Conservation (phyloP, 495 filamentous ascomycete species). For the Penicillium samsonianum region DNA sequence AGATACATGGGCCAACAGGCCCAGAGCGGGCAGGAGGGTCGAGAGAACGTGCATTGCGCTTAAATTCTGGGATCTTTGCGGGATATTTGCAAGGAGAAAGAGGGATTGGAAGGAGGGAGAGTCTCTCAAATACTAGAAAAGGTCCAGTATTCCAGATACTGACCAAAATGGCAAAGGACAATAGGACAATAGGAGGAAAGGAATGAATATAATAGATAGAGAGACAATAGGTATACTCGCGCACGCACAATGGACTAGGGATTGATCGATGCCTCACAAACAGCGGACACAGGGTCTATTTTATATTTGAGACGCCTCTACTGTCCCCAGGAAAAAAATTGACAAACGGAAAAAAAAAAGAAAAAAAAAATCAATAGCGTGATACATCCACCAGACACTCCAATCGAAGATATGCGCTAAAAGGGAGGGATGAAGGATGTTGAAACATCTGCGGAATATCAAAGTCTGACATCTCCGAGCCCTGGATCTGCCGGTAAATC, state of each 20-base stretch:
- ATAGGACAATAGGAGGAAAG: slow-evolving; percentile 7
- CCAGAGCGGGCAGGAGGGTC: slow-evolving; percentile 39
- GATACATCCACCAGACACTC: slow-evolving; percentile 38
- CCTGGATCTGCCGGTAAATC: background rate
- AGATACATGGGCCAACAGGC: slow-evolving; percentile 44
- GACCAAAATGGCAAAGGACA: slow-evolving; percentile 7
- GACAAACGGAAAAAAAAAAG: background rate
- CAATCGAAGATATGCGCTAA: slow-evolving; percentile 29
- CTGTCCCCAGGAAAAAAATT: background rate
- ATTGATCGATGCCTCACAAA: background rate
- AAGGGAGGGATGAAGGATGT: slow-evolving; percentile 23
- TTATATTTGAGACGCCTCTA: slow-evolving; percentile 8
- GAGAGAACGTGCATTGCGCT: slow-evolving; percentile 44
- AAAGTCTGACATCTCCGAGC: slow-evolving; percentile 14
- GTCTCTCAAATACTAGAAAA: slow-evolving; percentile 26
- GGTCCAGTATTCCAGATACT: slow-evolving; percentile 9
- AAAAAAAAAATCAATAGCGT: slow-evolving; percentile 5
- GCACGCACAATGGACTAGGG: background rate
- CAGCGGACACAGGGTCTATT: background rate
- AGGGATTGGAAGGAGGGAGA: slow-evolving; percentile 11
- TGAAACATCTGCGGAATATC: slow-evolving; percentile 14
- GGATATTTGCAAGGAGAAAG: slow-evolving; percentile 6
- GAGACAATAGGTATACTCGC: background rate
- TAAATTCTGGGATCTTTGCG: background rate
- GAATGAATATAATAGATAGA: slow-evolving; percentile 6